Evolutionary conservation across 2,329 filamentous ascomycete species (phyloP).

Genomic region (Beauveria caledonica): DNA sequence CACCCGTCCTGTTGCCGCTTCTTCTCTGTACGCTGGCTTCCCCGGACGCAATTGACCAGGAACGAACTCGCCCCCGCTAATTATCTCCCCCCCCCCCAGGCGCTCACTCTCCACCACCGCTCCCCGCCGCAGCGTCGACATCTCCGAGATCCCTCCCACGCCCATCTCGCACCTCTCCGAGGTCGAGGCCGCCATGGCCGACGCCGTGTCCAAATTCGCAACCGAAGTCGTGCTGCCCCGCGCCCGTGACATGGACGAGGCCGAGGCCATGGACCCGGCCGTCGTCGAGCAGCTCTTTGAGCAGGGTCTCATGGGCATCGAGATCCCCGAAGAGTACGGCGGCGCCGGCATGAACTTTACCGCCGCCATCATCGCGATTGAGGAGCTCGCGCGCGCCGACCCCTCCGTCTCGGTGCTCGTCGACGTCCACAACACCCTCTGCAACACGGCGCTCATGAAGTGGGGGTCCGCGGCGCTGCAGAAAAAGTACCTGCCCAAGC

Average conservation of each 20-base stretch:
- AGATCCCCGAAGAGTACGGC: constrained; percentile 95
- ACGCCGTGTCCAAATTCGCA: constrained; percentile 85
- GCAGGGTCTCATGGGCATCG: constrained; percentile 93
- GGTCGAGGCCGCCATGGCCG: constrained; percentile 79
- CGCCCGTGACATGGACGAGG: constrained; percentile 95
- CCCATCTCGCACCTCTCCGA: constrained; percentile 92
- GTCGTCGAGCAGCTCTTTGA: constrained; percentile 93
- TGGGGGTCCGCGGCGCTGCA: constrained; percentile 70
- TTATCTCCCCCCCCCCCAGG: constrained; percentile 17
- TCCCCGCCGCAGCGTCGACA: constrained; percentile 47
- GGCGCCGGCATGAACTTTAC: constrained; percentile 99
- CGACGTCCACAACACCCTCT: constrained; percentile 96
- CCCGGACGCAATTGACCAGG: background rate
- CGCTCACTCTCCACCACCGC: constrained; percentile 55
- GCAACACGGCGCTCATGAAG: constrained; percentile 87
- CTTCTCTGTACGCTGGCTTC: constrained; percentile 20
- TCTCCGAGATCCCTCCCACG: constrained; percentile 74
- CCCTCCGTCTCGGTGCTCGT: constrained; percentile 91
- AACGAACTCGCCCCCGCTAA: background rate
- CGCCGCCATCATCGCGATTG: constrained; percentile 88
- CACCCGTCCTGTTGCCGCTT: constrained; percentile 17
- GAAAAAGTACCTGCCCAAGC: constrained; percentile 79
- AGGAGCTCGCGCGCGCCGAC: constrained; percentile 89
- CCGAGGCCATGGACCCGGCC: constrained; percentile 81
- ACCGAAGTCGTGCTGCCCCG: constrained; percentile 82